A percentile compares a stretch with the other conserved stretches of the same genome.
These are phyloP conservation scores for Fraxinus sp. DNA, from an alignment of 305 asterid genomes.

Conservation along the genomic window DNA sequence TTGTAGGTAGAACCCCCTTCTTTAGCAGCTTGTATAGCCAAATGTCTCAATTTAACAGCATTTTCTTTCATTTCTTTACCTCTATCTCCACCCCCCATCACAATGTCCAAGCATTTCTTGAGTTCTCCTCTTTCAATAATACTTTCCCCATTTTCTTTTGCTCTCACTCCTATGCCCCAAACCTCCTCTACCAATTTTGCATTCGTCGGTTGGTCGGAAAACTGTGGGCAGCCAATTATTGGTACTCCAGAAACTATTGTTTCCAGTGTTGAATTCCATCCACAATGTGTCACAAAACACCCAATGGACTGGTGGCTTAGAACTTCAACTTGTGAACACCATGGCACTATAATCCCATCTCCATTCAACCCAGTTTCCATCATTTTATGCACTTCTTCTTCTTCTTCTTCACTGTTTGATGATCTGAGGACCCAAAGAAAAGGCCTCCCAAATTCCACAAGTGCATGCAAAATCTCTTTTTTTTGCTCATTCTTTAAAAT, in stretches of 20 bases:
- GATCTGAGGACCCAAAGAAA: slow-evolving; percentile 51
- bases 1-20: slow-evolving; percentile 50
- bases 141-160: too few relatives aligned
- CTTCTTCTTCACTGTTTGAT: slow-evolving; percentile 28
- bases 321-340: slow-evolving; percentile 64
- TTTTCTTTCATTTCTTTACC: slow-evolving; percentile 38
- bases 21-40: slow-evolving; percentile 41
- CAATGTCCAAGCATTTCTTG: too few relatives aligned
- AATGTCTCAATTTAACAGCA: slow-evolving; percentile 40
- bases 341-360: slow-evolving; percentile 48
- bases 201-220: too few relatives aligned
- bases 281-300: slow-evolving; percentile 60
- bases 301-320: slow-evolving; percentile 46
- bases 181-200: too few relatives aligned
- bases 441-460: slow-evolving; percentile 34
- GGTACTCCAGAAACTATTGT: too few relatives aligned
- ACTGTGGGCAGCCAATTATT: too few relatives aligned
- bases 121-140: too few relatives aligned
- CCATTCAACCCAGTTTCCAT: slow-evolving; percentile 17
- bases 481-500: slow-evolving; percentile 41
- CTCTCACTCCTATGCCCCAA: too few relatives aligned
- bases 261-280: too few relatives aligned
- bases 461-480: slow-evolving; percentile 43
- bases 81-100: slow-evolving; percentile 48
- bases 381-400: slow-evolving; percentile 21